phyloP scores from a whole-genome alignment of 2,329 filamentous ascomycete species.

The Ceratocystis smalleyi region DNA sequence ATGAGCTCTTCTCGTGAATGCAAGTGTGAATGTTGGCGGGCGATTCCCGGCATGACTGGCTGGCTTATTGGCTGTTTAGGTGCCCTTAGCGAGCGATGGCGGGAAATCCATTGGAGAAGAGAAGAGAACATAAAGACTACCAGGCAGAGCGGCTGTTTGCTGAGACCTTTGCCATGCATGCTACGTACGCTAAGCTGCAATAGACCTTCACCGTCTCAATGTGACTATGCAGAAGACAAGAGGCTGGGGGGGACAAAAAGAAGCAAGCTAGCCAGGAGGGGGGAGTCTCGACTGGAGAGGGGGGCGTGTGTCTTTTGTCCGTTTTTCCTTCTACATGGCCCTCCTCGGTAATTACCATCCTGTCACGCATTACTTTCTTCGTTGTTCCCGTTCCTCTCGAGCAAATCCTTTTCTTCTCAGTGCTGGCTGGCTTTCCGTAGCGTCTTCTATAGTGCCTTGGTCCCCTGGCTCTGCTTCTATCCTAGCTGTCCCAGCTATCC shows the following conservation, averaged over 20 bases:
- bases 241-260: not conserved
- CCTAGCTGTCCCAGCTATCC: no score
- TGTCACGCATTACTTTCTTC: slow-evolving; percentile 5
- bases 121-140: no score
- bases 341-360: slow-evolving; percentile 4
- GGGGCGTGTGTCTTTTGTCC: not conserved
- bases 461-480: not conserved
- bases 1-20: not conserved
- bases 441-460: not conserved
- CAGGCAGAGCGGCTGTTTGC: no score
- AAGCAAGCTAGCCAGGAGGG: not conserved
- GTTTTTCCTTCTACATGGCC: not conserved
- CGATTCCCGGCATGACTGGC: not conserved
- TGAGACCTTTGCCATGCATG: no score
- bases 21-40: not conserved
- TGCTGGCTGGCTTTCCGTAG: not conserved
- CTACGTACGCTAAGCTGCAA: no score
- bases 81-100: not conserved
- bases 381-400: not conserved
- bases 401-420: not conserved
- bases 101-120: no score
- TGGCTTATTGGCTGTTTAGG: not conserved
- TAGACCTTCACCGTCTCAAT: no score
- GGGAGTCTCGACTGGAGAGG: not conserved
- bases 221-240: not conserved